Conservation (phyloP, 441 rosid genomes). For the Metrosideros polymorpha region DNA sequence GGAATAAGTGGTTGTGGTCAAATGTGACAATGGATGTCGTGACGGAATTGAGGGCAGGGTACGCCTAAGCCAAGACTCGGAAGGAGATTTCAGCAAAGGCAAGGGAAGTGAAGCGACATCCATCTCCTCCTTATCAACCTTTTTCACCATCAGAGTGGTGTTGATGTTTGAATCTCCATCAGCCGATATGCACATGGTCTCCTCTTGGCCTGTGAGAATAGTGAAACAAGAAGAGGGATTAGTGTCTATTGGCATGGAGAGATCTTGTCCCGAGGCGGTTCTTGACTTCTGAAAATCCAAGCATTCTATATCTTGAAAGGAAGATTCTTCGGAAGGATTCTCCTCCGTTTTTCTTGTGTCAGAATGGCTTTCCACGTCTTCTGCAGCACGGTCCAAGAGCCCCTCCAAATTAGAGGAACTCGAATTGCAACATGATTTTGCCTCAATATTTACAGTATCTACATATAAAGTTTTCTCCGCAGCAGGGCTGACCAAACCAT, state of each 20-base stretch:
- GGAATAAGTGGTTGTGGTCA: slow-evolving; percentile 16
- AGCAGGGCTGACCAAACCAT: slow-evolving; percentile 32
- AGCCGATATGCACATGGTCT: slow-evolving; percentile 7
- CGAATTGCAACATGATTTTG: slow-evolving; percentile 12
- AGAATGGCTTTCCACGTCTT: slow-evolving; percentile 4
- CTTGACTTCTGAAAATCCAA: not conserved
- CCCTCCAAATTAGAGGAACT: slow-evolving; percentile 15
- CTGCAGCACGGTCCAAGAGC: slow-evolving; percentile 1
- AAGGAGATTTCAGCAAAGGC: slow-evolving; percentile 66
- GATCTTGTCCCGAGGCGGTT: not conserved
- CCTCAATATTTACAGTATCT: slow-evolving; percentile 30
- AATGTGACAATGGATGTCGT: slow-evolving; percentile 24
- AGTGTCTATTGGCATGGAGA: not conserved
- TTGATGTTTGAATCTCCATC: slow-evolving; percentile 13
- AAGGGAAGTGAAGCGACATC: slow-evolving; percentile 37
- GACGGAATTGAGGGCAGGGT: slow-evolving; percentile 53
- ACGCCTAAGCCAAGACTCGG: slow-evolving; percentile 91
- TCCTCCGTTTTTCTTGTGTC: slow-evolving; percentile 15
- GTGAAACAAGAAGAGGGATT: not conserved
- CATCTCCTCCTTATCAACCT: slow-evolving; percentile 14
- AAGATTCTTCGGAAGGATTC: slow-evolving; percentile 1
- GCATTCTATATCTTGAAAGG: slow-evolving; percentile 12
- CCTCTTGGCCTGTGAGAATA: not conserved
- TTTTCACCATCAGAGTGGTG: slow-evolving; percentile 9
- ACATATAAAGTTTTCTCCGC: slow-evolving; percentile 56